Conservation (phyloP, 2,329 filamentous ascomycete species). For the Penicillium sp. region DNA sequence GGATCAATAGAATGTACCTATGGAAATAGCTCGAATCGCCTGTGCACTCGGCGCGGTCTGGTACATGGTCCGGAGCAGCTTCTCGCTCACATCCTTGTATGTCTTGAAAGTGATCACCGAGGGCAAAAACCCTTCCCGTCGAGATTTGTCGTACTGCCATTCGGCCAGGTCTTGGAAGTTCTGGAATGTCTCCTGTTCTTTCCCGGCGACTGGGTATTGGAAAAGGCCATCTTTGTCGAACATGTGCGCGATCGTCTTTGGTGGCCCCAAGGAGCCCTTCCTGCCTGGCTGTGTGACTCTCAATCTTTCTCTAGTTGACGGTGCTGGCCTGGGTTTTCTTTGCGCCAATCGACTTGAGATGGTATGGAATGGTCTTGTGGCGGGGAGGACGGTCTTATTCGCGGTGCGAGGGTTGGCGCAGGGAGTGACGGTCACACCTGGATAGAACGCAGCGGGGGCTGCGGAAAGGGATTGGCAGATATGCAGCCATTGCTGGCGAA, state of each 20-base stretch:
- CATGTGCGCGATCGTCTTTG: too few species aligned
- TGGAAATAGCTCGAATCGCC: background rate
- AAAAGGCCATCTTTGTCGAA: background rate
- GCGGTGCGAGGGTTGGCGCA: background rate
- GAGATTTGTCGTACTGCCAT: background rate
- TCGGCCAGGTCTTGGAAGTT: background rate
- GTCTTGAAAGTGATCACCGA: background rate
- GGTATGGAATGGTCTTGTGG: background rate
- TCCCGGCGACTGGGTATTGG: background rate
- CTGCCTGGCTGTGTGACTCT: too few species aligned
- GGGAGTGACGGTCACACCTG: background rate
- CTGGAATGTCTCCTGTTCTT: background rate
- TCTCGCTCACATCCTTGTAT: background rate
- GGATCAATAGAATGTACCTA: background rate
- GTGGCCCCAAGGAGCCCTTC: too few species aligned
- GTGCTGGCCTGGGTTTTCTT: background rate
- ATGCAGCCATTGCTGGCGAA: constrained; percentile 14
- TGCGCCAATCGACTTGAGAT: background rate
- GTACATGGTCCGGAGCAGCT: background rate
- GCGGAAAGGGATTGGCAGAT: constrained; percentile 6
- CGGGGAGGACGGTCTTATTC: background rate
- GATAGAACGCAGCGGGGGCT: background rate
- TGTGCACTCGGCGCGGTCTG: background rate
- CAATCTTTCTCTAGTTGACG: background rate
- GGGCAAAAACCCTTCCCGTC: background rate